Base-by-base conservation (phyloP, 1,139 yeast genomes). In the Eremothecium sinecaudum region DNA sequence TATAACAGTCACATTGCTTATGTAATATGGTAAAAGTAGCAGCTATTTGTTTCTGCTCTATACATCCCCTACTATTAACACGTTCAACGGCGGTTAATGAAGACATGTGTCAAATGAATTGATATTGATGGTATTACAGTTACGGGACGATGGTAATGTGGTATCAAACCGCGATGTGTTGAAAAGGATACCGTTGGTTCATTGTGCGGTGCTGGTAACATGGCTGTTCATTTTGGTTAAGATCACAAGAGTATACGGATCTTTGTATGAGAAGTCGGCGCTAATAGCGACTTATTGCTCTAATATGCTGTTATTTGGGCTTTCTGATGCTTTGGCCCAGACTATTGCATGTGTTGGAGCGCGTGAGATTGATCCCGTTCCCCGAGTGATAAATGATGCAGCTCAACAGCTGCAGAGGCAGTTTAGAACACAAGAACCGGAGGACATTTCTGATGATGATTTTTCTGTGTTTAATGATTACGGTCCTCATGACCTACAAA, bases 311-410 rank as follows among this genome's bases (percentile, higher is more conserved):
- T 63, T 87, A 4, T 83, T 78, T 54, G 96, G 95, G 0, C 74
- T 86, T 6, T 86, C 96, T 0, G 98, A 87, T 53, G 75, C 90
- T 0, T 58, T 86, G 41, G 98, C 97, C 0, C 98, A 90, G 56
- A 33, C 45, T 18, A 48, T 52, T 18, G 33, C 49, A 8, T 48
- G 55, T 29, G 48, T 44, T 32, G 39, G 38, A 30, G 37, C 51
- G 4, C 29, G 39, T 19, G 24, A 38, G 8, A 37, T 48, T 17
- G 51, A 65, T 23, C 62, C 63, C 2, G 46, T 62, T 11, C 44
- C 66, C 43, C 36, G 60, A 18, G 38, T 44, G 9, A 46, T 45
- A 32, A 43, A 49, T 53, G 37, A 52, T 42, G 25, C 67, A 45
- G 44, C 51, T 48, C 31, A 64, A 58, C 15, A 50, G 37, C 14